These are phyloP conservation scores for Pseudogymnoascus sp. DNA, from an alignment of 2,329 filamentous ascomycete genomes.

Conservation along the genomic window DNA sequence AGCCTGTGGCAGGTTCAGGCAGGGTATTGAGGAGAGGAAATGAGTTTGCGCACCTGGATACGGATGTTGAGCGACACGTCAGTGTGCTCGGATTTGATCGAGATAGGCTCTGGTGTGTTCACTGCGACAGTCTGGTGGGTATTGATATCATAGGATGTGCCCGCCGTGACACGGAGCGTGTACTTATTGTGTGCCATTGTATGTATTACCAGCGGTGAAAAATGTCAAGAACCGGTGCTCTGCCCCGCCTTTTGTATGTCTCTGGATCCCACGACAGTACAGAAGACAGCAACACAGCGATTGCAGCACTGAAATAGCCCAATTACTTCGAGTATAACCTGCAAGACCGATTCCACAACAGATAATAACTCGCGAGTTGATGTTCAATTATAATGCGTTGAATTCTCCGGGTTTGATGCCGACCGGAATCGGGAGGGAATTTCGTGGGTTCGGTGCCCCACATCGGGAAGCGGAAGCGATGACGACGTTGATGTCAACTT, in stretches of 20 bases:
- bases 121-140: conserved; percentile 69
- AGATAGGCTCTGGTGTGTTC: conserved; percentile 58
- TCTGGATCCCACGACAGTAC: not conserved
- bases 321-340: not conserved
- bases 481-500: not conserved
- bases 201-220: conserved; percentile 5
- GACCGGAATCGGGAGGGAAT: not conserved
- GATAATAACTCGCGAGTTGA: not conserved
- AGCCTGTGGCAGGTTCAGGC: not conserved
- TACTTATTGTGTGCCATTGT: conserved; percentile 60
- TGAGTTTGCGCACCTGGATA: conserved; percentile 54
- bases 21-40: conserved; percentile 17
- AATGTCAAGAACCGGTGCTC: not conserved
- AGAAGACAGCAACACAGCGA: not conserved
- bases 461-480: conserved; percentile 4
- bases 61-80: conserved; percentile 66
- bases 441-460: conserved; percentile 2
- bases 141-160: conserved; percentile 64
- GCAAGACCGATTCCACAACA: not conserved
- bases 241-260: not conserved
- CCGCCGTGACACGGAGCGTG: conserved; percentile 73
- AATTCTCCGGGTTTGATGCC: not conserved
- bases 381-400: not conserved
- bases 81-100: conserved; percentile 56
- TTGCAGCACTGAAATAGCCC: not conserved